A percentile compares a stretch with the other conserved stretches of the same genome.
These are phyloP conservation scores for Fagopyrum esculentum DNA, from an alignment of 148 eudicot species.

Conservation along the genomic window DNA sequence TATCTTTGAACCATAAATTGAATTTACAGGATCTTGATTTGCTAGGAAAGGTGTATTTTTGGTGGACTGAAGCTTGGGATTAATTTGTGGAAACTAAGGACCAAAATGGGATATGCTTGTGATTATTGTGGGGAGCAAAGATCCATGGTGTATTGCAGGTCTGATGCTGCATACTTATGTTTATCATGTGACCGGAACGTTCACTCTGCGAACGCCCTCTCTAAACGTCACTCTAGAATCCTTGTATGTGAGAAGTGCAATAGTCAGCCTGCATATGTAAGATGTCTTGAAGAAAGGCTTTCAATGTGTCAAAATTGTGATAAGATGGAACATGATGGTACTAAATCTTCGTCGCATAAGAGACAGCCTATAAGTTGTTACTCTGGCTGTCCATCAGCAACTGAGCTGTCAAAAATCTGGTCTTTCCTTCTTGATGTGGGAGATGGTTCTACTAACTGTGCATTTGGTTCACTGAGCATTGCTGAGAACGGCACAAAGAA, in stretches of 20 bases:
- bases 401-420: slow-evolving; percentile 80
- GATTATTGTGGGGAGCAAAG: slow-evolving; percentile 81
- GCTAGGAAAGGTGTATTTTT: not conserved
- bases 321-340: slow-evolving; percentile 40
- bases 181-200: slow-evolving; percentile 93
- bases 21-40: not conserved
- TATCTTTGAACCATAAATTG: not conserved
- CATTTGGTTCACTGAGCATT: slow-evolving; percentile 57
- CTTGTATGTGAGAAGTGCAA: slow-evolving; percentile 86
- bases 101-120: slow-evolving; percentile 66
- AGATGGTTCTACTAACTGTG: slow-evolving; percentile 48
- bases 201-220: slow-evolving; percentile 93
- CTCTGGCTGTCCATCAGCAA: slow-evolving; percentile 90
- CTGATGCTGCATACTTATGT: slow-evolving; percentile 87
- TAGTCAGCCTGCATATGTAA: slow-evolving; percentile 59
- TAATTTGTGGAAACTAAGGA: not conserved
- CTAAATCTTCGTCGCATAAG: slow-evolving; percentile 46
- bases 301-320: slow-evolving; percentile 88
- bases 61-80: not conserved
- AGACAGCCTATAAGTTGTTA: slow-evolving; percentile 57
- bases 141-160: slow-evolving; percentile 81
- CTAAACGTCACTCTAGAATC: slow-evolving; percentile 81
- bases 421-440: slow-evolving; percentile 48
- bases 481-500: slow-evolving; percentile 25
- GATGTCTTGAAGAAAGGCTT: slow-evolving; percentile 66